Base-by-base conservation (phyloP, 106 monocot species). In the Xerophyta viscosa region DNA sequence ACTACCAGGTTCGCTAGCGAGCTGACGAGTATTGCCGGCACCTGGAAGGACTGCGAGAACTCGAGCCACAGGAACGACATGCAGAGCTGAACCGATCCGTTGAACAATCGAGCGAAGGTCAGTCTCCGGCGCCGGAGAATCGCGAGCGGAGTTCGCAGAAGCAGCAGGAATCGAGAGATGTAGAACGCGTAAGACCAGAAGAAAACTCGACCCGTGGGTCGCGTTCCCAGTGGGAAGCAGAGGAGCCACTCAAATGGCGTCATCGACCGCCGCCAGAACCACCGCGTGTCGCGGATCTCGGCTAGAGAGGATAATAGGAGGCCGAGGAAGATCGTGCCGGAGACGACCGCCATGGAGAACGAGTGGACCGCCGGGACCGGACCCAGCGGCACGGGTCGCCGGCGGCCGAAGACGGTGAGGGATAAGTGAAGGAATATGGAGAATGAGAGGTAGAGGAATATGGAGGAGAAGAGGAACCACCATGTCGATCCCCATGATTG, bases 31-130 rank as follows among this genome's bases (percentile, higher is more conserved):
- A 96, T 86, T 12, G 81, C 85, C 19, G 73, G 56, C 6, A 96
- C 85, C 71, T 96, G 96, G 60, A 96, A 79, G 21, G 85, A 85
- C 66, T 96, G 88, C 8, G 96, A 96, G 84, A 96, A 96, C 54
- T 96, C 96, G 22, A 96, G 88, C 96, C 96, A 96, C 26, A 96
- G 62, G 66, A 96, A 96, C 21, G 85, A 75, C 81, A 81, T 94
- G 62, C 74, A 75, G 29, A 94, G 46, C 8, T 72, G 55, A 12
- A 68, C 65, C 14, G 71, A 71, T 60, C 81, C 77, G 65, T 51
- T 63, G 60, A 81, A 52, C 33, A 88, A 46, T n/a, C 66, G 46
- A 8, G 65, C 41, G 27, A 65, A 37, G 15, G 72, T 48, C 44
- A 64, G 39, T 3, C 52, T 64, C 7, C 78, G 60, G 8, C 81